Base-by-base conservation (phyloP, 495 filamentous ascomycete species). In the Cryomyces antarcticus region DNA sequence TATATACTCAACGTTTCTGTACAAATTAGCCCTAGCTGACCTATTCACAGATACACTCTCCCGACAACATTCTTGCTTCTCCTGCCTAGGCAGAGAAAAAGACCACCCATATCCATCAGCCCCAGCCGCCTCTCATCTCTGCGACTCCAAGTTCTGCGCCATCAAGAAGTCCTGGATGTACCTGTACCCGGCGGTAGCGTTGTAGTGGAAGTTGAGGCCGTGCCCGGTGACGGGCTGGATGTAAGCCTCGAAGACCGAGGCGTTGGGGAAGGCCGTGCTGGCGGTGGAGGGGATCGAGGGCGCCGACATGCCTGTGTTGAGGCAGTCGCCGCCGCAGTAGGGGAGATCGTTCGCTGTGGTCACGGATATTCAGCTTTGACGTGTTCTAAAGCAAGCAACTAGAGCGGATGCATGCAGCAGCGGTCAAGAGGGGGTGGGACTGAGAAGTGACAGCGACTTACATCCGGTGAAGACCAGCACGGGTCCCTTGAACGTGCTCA, bases 241-340 rank as follows among this genome's bases (percentile, higher is more conserved):
- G 24, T 38, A 47, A 6, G 44, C 46, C 31, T 46, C 37, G 31
- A 48, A 45, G 31, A 42, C 38, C 11, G 35, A 42, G 37, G 50
- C 46, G 27, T 56, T 47, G 12, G 48, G 45, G 41, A 57, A 43
- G 38, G 10, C 30, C 12, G 28, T 41, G 5, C 31, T 9, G 6
- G 46, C 49, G 12, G 28, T 13, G 11, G 28, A 28, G 11, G 50
- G 48, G 35, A 57, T 51, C 38, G 12, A 41, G n/a, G 37, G 11
- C 9, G 40, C 28, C 24, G 41, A 38, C 30, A 41, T 34, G 13
- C 44, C 44, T 5, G 52, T 41, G 4, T 37, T 41, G 9, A 54
- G 47, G 41, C 54, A 57, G 46, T 57, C 53, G 41, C 54, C 54
- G 11, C 52, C 52, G 48, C 54, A 57, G 46, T 48, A 52, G 17